phyloP scores from a whole-genome alignment of 139 green algal species.

The Asterochloris sp. region DNA sequence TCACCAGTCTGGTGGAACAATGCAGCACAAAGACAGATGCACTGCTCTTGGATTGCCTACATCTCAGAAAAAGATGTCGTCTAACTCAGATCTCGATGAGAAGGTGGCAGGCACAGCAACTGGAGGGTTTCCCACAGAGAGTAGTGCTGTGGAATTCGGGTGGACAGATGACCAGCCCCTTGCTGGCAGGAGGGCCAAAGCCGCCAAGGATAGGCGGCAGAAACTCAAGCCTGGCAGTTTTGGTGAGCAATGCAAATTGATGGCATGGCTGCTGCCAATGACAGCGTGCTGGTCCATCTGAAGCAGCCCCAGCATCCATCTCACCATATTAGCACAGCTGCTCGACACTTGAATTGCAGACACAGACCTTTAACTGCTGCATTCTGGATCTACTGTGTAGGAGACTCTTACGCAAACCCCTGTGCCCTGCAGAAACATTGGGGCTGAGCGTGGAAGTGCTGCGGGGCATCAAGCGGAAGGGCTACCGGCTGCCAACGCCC shows the following conservation, averaged over 20 bases:
- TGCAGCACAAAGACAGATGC: too few species aligned
- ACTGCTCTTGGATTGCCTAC: too few species aligned
- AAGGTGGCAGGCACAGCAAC: neutral
- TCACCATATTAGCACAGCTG: neutral
- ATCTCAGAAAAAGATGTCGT: neutral
- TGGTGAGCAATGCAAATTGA: conserved; percentile 28
- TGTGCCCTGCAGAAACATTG: conserved; percentile 73
- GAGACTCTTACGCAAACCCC: neutral
- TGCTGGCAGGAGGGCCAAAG: conserved; percentile 30
- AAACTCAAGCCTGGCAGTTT: conserved; percentile 66
- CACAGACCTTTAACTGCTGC: neutral
- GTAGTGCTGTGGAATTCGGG: conserved; percentile 39
- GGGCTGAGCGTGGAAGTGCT: conserved; percentile 67
- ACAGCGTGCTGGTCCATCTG: neutral
- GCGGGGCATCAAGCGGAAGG: conserved; percentile 82
- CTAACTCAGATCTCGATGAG: neutral
- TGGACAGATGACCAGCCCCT: conserved; percentile 29
- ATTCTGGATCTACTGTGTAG: neutral
- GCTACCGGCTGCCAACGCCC: conserved; percentile 92
- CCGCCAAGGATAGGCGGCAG: conserved; percentile 35
- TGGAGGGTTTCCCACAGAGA: neutral
- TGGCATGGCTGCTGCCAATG: neutral
- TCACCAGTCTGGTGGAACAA: too few species aligned
- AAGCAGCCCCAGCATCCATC: neutral
- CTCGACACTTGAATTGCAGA: neutral